These are phyloP conservation scores for Lachancea waltii DNA, from an alignment of 805 yeast species.

Conservation along the genomic window DNA sequence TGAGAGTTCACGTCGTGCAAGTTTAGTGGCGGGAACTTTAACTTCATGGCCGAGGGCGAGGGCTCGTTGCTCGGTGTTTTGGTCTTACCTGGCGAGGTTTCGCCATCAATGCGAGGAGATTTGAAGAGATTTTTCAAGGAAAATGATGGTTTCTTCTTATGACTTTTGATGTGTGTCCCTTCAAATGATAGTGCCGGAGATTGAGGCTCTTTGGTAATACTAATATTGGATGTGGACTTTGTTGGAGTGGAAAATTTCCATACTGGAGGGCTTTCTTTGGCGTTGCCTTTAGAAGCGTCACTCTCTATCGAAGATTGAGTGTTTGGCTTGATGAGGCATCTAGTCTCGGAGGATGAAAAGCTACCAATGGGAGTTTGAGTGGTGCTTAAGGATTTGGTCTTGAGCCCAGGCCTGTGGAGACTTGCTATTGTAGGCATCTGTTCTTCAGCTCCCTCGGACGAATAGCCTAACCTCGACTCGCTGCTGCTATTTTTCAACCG, in stretches of 20 bases:
- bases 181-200: constrained; percentile 3
- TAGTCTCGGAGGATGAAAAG: constrained; percentile 7
- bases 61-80: neutral
- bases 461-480: neutral
- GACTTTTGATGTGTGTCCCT: constrained; percentile 8
- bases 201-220: constrained; percentile 6
- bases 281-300: constrained; percentile 9
- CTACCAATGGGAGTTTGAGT: constrained; percentile 10
- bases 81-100: neutral
- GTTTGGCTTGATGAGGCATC: constrained; percentile 14
- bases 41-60: neutral
- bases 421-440: neutral
- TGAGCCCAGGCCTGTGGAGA: neutral
- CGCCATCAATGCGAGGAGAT: constrained; percentile 20
- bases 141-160: constrained; percentile 26
- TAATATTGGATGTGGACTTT: constrained; percentile 11
- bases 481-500: neutral
- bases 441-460: neutral
- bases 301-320: constrained; percentile 23
- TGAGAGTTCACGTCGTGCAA: neutral
- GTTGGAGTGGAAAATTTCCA: constrained; percentile 7
- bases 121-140: constrained; percentile 29
- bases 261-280: constrained; percentile 5
- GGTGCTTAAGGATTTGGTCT: constrained; percentile 4
- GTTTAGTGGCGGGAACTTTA: constrained; percentile 3